These are phyloP conservation scores for Carex littledalei DNA, from an alignment of 176 grass and related monocot species.

Conservation along the genomic window DNA sequence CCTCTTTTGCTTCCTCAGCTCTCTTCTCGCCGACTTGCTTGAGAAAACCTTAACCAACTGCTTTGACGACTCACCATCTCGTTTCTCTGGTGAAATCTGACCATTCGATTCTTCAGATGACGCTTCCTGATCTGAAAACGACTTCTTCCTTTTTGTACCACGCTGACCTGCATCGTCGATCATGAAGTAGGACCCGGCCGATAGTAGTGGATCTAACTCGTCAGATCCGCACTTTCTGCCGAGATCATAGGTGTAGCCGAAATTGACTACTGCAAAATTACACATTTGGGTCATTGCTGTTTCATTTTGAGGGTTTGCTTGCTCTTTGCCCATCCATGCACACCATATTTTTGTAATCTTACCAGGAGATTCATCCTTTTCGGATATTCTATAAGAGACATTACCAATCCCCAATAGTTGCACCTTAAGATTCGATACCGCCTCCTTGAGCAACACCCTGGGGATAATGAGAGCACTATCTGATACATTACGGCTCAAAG, in stretches of 20 bases:
- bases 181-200: conserved; percentile 75
- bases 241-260: conserved; percentile 73
- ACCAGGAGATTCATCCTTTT: conserved; percentile 37
- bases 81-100: conserved; percentile 24
- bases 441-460: conserved; percentile 63
- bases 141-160: conserved; percentile 76
- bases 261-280: conserved; percentile 77
- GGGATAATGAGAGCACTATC: conserved; percentile 59
- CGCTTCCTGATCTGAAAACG: conserved; percentile 84
- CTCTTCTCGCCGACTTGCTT: conserved; percentile 57
- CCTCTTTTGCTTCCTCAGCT: conserved; percentile 81
- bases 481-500: conserved; percentile 17
- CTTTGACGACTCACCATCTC: conserved; percentile 27
- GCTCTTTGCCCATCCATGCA: conserved; percentile 78
- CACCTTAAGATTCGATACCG: conserved; percentile 44
- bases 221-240: conserved; percentile 69
- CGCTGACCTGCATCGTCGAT: conserved; percentile 64
- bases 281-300: conserved; percentile 31
- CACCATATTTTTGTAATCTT: conserved; percentile 87
- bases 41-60: conserved; percentile 45
- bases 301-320: conserved; percentile 24
- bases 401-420: conserved; percentile 71
- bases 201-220: conserved; percentile 45
- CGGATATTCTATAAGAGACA: conserved; percentile 57
- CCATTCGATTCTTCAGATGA: conserved; percentile 55